Evolutionary conservation across 169 alveolate species (phyloP).

Genomic region (Cryptosporidium meleagridis): DNA sequence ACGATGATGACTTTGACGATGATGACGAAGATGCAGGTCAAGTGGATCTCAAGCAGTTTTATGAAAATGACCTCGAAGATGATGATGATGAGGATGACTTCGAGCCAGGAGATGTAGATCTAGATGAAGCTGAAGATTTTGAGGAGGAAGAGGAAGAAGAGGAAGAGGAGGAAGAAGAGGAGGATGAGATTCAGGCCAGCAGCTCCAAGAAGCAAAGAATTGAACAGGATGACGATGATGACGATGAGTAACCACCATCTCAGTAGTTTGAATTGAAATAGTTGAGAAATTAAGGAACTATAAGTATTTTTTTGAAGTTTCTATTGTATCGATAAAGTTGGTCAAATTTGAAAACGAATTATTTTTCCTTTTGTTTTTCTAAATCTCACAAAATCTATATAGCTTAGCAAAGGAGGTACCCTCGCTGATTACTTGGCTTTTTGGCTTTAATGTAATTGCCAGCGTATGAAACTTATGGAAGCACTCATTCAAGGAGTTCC

Average conservation of each 20-base stretch:
- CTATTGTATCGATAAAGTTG: not conserved
- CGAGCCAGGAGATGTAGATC: constrained; percentile 85
- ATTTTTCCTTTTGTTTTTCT: not conserved
- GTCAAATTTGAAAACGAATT: not conserved
- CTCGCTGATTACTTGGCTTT: not conserved
- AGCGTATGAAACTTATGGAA: too few relatives aligned
- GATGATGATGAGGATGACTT: constrained; percentile 90
- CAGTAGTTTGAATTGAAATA: constrained; percentile 2
- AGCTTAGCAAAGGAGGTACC: not conserved
- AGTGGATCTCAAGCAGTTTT: constrained; percentile 85
- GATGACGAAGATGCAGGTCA: constrained; percentile 77
- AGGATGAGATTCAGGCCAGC: constrained; percentile 72
- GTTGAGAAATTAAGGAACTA: not conserved
- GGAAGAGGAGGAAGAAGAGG: constrained; percentile 82
- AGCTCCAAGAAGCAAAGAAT: constrained; percentile 3
- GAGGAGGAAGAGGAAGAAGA: constrained; percentile 77
- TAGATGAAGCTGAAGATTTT: constrained; percentile 86
- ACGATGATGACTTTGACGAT: constrained; percentile 59
- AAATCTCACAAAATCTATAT: not conserved
- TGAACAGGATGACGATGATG: constrained; percentile 36
- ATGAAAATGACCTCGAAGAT: constrained; percentile 88
- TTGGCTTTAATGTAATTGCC: not conserved
- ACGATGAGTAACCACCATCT: not conserved
- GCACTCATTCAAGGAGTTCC: not conserved
- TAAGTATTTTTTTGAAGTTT: not conserved